phyloP scores from a whole-genome alignment of 192 early-diverging fungal genomes.

The Coemansia aciculifera region DNA sequence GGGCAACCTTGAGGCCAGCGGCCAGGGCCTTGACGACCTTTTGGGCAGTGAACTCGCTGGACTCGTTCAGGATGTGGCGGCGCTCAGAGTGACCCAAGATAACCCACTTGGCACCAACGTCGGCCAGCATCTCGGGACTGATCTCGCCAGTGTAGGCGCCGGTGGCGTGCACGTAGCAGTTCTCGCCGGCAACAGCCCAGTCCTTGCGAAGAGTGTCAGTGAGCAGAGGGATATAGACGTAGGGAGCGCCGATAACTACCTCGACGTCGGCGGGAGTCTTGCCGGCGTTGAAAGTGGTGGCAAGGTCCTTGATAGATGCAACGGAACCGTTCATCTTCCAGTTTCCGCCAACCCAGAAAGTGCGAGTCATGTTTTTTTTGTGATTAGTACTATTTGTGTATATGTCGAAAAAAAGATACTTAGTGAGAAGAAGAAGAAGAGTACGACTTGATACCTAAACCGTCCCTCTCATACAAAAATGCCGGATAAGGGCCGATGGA shows the following conservation, averaged over 20 bases:
- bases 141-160: conserved; percentile 99
- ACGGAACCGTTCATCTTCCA: conserved; percentile 98
- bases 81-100: conserved; percentile 99
- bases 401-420: not conserved
- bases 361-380: conserved; percentile 61
- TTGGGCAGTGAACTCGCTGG: conserved; percentile 84
- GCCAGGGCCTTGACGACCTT: conserved; percentile 88
- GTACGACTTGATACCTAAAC: not conserved
- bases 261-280: conserved; percentile 70
- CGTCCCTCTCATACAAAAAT: not conserved
- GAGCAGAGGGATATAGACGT: conserved; percentile 84
- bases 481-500: not conserved
- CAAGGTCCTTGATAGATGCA: conserved; percentile 71
- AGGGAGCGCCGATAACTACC: conserved; percentile 95
- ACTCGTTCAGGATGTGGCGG: conserved; percentile 87
- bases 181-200: conserved; percentile 94
- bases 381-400: not conserved
- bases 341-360: conserved; percentile 87
- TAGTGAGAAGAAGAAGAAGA: not conserved
- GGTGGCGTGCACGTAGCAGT: conserved; percentile 80
- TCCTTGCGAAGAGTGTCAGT: conserved; percentile 74
- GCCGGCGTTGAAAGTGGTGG: conserved; percentile 75
- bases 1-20: conserved; percentile 88
- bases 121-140: conserved; percentile 93
- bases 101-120: conserved; percentile 92